Conservation (phyloP, 371 early-diverging fungal species). For the Rhizomucor miehei region DNA sequence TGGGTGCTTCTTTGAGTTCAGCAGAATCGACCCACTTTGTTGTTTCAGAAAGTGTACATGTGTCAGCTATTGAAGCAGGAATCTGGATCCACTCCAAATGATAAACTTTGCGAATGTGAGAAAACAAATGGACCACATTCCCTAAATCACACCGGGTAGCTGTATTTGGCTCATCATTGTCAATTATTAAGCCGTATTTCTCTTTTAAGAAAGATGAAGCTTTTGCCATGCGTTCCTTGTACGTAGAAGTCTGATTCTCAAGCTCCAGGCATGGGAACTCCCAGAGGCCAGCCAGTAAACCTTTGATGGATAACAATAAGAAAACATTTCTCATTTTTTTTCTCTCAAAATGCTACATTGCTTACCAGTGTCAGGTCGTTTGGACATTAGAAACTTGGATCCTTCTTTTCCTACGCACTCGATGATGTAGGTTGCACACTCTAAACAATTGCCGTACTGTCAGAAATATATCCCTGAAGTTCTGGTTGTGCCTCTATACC, state of each 20-base stretch:
- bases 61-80: not conserved
- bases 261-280: conserved; percentile 70
- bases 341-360: not conserved
- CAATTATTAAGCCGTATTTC: conserved; percentile 25
- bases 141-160: conserved; percentile 48
- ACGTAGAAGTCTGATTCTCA: conserved; percentile 24
- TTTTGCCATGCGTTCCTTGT: conserved; percentile 32
- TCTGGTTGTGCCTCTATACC: conserved; percentile 25
- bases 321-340: not conserved
- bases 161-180: conserved; percentile 3
- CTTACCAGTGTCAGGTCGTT: conserved; percentile 52
- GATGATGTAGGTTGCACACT: conserved; percentile 63
- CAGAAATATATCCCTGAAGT: not conserved
- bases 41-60: conserved; percentile 10
- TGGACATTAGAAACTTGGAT: conserved; percentile 49
- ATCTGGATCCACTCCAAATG: conserved; percentile 55
- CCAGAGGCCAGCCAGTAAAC: conserved; percentile 80
- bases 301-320: conserved; percentile 15
- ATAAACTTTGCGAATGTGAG: conserved; percentile 68
- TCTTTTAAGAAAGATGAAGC: conserved; percentile 27
- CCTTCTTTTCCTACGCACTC: conserved; percentile 25
- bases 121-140: conserved; percentile 64
- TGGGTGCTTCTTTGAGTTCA: conserved; percentile 54
- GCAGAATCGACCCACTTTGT: conserved; percentile 50
- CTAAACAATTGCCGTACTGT: conserved; percentile 18